phyloP scores from a whole-genome alignment of 768 basidiomycete species.

The Rhizopogon vulgaris region DNA sequence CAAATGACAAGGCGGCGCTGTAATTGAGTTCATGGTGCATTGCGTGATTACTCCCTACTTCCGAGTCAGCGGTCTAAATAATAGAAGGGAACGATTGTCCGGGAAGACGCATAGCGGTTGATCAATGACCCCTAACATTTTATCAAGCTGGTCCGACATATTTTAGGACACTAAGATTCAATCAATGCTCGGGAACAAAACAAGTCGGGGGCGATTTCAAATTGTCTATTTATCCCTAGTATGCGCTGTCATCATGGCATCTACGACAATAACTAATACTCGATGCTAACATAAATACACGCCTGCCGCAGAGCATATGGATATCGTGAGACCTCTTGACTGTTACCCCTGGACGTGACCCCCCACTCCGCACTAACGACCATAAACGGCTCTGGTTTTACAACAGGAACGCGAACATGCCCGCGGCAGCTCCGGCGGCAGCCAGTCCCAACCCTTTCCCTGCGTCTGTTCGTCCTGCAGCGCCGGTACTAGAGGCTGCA shows the following conservation, averaged over 20 bases:
- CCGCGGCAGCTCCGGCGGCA: slow-evolving; percentile 1
- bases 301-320: background rate
- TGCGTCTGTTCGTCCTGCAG: background rate
- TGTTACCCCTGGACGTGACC: background rate
- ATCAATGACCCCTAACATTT: too few species aligned
- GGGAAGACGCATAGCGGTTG: too few species aligned
- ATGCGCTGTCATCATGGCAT: background rate
- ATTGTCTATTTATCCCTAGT: background rate
- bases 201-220: too few species aligned
- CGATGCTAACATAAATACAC: background rate
- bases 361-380: background rate
- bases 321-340: background rate
- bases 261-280: background rate
- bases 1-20: too few species aligned
- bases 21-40: too few species aligned
- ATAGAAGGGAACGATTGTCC: too few species aligned
- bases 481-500: slow-evolving; percentile 8
- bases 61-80: too few species aligned
- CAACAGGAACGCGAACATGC: slow-evolving; percentile 4
- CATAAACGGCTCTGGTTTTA: background rate
- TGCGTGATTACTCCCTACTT: too few species aligned
- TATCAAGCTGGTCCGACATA: too few species aligned
- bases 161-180: too few species aligned
- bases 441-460: background rate
- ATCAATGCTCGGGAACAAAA: too few species aligned